Evolutionary conservation across 2,329 filamentous ascomycete species (phyloP).

Genomic region (Bipolaris cookei): DNA sequence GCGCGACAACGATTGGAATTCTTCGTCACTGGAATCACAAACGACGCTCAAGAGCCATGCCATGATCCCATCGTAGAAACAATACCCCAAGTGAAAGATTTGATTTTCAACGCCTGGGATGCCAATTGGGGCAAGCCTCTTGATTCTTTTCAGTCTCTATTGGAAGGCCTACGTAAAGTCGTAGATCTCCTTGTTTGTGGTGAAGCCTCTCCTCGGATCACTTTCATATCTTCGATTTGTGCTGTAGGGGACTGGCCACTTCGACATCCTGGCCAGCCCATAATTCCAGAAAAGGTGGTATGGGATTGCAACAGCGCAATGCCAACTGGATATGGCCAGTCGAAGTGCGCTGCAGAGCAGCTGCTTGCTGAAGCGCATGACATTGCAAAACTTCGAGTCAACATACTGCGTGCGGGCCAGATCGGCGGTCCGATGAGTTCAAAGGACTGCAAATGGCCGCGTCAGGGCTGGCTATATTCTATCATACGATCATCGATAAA

Average conservation of each 20-base stretch:
- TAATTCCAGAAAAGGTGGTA: constrained; percentile 26
- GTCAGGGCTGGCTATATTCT: constrained; percentile 18
- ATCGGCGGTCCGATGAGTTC: constrained; percentile 13
- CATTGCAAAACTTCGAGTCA: constrained; percentile 10
- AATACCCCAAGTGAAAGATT: constrained; percentile 39
- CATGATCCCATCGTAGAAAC: neutral
- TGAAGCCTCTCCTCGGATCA: constrained; percentile 9
- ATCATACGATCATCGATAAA: constrained; percentile 12
- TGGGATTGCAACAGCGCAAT: constrained; percentile 34
- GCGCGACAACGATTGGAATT: constrained; percentile 6
- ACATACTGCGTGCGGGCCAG: constrained; percentile 22
- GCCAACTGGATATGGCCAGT: constrained; percentile 47
- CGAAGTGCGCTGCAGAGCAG: constrained; percentile 35
- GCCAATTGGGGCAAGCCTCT: constrained; percentile 57
- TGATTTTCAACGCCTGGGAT: constrained; percentile 61
- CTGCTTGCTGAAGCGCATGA: constrained; percentile 14
- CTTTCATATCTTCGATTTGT: constrained; percentile 25
- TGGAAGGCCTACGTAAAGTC: constrained; percentile 23
- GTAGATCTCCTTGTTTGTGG: constrained; percentile 4
- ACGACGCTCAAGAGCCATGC: constrained; percentile 33
- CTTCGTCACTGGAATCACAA: constrained; percentile 30
- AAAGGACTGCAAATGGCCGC: constrained; percentile 8
- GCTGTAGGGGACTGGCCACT: constrained; percentile 22
- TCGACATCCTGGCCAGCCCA: neutral
- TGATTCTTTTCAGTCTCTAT: constrained; percentile 27